Evolutionary conservation across 2,329 filamentous ascomycete genomes (phyloP).

Genomic region (Cladosporium oxysporum): DNA sequence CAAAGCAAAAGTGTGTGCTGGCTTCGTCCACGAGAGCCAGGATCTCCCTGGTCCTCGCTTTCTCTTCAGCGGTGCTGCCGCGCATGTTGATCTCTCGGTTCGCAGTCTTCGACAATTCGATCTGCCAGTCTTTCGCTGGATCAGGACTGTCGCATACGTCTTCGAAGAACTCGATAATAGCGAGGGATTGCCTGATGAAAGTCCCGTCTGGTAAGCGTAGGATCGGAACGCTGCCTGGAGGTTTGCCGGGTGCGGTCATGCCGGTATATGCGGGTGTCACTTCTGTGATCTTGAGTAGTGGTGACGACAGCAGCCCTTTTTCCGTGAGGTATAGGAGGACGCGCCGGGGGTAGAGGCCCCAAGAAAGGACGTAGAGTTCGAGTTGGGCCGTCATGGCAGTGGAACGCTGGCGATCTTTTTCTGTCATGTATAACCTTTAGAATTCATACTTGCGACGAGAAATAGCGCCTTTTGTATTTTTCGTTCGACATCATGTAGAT

Average conservation of each 20-base stretch:
- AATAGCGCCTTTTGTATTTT: neutral
- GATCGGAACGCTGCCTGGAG: constrained; percentile 22
- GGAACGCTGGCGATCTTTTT: neutral
- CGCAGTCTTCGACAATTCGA: neutral
- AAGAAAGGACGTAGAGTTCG: constrained; percentile 22
- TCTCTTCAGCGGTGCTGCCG: neutral
- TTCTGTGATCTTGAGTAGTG: constrained; percentile 14
- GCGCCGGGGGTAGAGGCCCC: constrained; percentile 22
- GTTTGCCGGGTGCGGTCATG: constrained; percentile 22
- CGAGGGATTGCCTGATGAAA: constrained; percentile 23
- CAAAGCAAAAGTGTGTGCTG: neutral
- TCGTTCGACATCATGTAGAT: neutral
- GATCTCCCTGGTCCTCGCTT: neutral
- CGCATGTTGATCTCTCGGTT: neutral
- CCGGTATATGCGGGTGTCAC: neutral
- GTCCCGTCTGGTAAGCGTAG: constrained; percentile 19
- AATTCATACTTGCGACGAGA: neutral
- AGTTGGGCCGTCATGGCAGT: constrained; percentile 11
- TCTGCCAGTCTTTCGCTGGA: neutral
- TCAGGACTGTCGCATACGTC: constrained; percentile 18
- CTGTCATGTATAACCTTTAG: neutral
- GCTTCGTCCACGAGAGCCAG: neutral
- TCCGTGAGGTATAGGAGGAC: constrained; percentile 24
- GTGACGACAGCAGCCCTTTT: constrained; percentile 21
- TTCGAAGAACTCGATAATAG: constrained; percentile 25